A percentile compares a stretch with the other conserved stretches of the same genome.
Conservation (phyloP, 2,329 filamentous ascomycete genomes). For the Sporothrix variecibatus region DNA sequence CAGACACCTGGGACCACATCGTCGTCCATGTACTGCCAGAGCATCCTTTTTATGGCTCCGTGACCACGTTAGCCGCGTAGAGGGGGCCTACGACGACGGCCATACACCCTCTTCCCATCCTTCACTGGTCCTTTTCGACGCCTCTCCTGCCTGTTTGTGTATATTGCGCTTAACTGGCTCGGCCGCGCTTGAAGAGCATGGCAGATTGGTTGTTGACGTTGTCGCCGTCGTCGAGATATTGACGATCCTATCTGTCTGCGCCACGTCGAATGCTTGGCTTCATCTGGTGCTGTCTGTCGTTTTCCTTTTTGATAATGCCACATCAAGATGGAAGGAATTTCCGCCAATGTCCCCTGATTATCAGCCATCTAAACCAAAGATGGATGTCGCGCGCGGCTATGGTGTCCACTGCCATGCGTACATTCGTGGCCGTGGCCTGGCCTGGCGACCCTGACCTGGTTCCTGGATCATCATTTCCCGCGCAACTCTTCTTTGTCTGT, state of each 20-base stretch:
- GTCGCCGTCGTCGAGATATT: background rate
- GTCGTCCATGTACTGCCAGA: background rate
- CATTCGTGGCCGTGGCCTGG: background rate
- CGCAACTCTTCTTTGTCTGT: background rate
- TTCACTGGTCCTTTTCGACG: background rate
- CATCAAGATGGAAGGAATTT: background rate
- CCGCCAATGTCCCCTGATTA: background rate
- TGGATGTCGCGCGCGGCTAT: constrained; percentile 4
- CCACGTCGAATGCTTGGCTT: background rate
- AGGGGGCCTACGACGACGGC: background rate
- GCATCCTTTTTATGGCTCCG: background rate
- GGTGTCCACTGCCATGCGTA: constrained; percentile 2
- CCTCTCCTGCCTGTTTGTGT: background rate
- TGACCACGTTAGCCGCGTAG: background rate
- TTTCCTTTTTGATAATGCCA: background rate
- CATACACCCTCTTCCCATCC: background rate
- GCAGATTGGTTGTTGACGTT: background rate
- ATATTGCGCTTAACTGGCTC: background rate
- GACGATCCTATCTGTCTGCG: background rate
- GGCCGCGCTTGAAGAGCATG: background rate
- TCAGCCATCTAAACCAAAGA: background rate
- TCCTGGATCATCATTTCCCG: background rate
- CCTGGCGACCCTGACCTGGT: background rate
- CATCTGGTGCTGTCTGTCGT: background rate
- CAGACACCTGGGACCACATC: background rate